A percentile compares a stretch with the other conserved stretches of the same genome.
These are phyloP conservation scores for Pichia thaimueangensis DNA, from an alignment of 805 yeast species.

Conservation along the genomic window DNA sequence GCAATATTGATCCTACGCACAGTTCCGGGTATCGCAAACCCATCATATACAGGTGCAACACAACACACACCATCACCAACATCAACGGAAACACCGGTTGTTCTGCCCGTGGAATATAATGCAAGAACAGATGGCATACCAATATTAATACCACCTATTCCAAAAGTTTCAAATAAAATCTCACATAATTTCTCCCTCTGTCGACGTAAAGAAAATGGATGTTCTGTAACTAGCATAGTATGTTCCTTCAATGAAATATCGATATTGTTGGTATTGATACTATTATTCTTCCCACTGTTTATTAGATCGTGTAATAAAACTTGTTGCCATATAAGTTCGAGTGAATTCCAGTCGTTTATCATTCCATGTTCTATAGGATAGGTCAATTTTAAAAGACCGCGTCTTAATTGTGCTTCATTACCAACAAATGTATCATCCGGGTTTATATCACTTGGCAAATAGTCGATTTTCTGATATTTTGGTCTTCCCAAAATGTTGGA, in stretches of 20 bases:
- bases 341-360: constrained; percentile 76
- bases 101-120: constrained; percentile 80
- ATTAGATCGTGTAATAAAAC: constrained; percentile 42
- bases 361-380: constrained; percentile 80
- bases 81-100: constrained; percentile 86
- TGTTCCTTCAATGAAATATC: constrained; percentile 53
- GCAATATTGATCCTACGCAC: constrained; percentile 74
- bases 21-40: constrained; percentile 70
- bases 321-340: constrained; percentile 77
- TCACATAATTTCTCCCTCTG: constrained; percentile 61
- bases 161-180: constrained; percentile 63
- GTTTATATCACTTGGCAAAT: constrained; percentile 55
- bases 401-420: constrained; percentile 58
- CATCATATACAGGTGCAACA: constrained; percentile 84
- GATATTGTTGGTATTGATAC: constrained; percentile 41
- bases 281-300: neutral
- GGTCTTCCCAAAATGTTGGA: constrained; percentile 73
- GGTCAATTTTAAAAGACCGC: constrained; percentile 67
- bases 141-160: constrained; percentile 69
- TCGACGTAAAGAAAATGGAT: constrained; percentile 67
- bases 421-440: constrained; percentile 68
- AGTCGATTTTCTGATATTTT: constrained; percentile 63
- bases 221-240: constrained; percentile 82
- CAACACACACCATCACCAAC: constrained; percentile 93
- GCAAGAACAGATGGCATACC: constrained; percentile 75